phyloP scores from a whole-genome alignment of 495 filamentous ascomycete genomes.

The Aspergillus leporis region DNA sequence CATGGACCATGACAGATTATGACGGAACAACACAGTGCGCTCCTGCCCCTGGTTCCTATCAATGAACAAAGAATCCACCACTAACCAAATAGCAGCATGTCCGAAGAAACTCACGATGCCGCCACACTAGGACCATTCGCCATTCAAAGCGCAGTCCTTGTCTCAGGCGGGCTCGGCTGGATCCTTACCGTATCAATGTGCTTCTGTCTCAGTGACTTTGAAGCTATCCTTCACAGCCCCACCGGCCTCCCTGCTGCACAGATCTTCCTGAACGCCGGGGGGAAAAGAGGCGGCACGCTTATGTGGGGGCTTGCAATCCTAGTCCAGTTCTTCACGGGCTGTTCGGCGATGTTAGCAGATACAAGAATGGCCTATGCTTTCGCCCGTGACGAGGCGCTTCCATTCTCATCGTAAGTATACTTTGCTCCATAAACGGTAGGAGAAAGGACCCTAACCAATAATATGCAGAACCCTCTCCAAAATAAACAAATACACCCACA shows the following conservation, averaged over 20 bases:
- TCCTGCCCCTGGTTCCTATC: background rate
- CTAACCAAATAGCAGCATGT: slow-evolving; percentile 51
- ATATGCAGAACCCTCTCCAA: slow-evolving; percentile 53
- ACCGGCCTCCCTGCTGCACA: slow-evolving; percentile 70
- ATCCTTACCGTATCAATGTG: slow-evolving; percentile 67
- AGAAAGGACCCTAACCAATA: background rate
- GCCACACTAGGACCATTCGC: slow-evolving; percentile 65
- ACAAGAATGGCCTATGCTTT: slow-evolving; percentile 75
- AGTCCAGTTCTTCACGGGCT: slow-evolving; percentile 72
- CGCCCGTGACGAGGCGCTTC: slow-evolving; percentile 67
- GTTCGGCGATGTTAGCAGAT: slow-evolving; percentile 69
- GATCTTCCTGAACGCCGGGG: slow-evolving; percentile 70
- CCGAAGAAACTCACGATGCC: slow-evolving; percentile 72
- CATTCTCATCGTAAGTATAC: slow-evolving; percentile 57
- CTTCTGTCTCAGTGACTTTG: slow-evolving; percentile 67
- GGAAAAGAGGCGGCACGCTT: slow-evolving; percentile 55
- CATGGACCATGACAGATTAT: slow-evolving; percentile 79
- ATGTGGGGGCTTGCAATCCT: slow-evolving; percentile 74
- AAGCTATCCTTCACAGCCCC: slow-evolving; percentile 58
- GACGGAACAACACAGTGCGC: slow-evolving; percentile 70
- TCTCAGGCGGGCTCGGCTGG: slow-evolving; percentile 66
- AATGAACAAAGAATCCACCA: background rate
- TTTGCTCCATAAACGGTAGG: background rate
- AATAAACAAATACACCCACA: slow-evolving; percentile 58
- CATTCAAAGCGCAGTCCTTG: slow-evolving; percentile 62